Conservation (phyloP, 169 alveolate species). For the Hepatocystis sp. region DNA sequence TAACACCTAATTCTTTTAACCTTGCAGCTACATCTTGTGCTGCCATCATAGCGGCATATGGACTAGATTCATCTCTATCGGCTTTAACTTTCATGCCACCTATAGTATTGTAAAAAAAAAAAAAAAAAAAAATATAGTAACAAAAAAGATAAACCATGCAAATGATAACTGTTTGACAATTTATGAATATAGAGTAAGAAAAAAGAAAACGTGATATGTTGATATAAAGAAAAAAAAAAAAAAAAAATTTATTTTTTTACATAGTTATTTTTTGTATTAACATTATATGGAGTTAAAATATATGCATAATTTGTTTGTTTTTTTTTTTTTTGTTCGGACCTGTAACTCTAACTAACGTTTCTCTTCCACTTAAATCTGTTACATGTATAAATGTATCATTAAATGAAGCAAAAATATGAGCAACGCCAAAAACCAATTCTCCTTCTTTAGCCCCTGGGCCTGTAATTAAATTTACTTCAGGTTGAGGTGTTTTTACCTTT, state of each 20-base stretch:
- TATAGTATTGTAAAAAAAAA: slow-evolving; percentile 10
- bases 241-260: neutral
- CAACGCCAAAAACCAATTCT: slow-evolving; percentile 98
- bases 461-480: slow-evolving; percentile 77
- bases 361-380: slow-evolving; percentile 99
- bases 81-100: slow-evolving; percentile 99
- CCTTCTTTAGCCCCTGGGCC: slow-evolving; percentile 93
- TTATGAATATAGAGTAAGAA: neutral
- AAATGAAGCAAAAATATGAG: slow-evolving; percentile 99
- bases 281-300: too few species aligned
- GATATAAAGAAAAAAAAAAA: too few species aligned
- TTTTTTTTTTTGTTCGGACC: slow-evolving; percentile 78
- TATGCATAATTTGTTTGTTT: slow-evolving; percentile 1
- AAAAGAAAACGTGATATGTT: neutral
- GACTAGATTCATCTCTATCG: slow-evolving; percentile 99
- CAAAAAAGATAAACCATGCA: neutral
- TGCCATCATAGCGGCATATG: slow-evolving; percentile 99
- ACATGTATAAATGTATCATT: slow-evolving; percentile 99
- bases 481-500: slow-evolving; percentile 68
- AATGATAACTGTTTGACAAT: neutral
- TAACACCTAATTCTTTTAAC: slow-evolving; percentile 97
- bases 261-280: neutral
- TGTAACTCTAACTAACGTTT: slow-evolving; percentile 98
- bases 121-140: neutral
- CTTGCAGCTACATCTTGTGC: slow-evolving; percentile 99